Percentiles rank a stretch among this genome's conserved stretches.
Evolutionary conservation across 1,139 yeast genomes (phyloP).

Genomic region (Pichia cactophila): DNA sequence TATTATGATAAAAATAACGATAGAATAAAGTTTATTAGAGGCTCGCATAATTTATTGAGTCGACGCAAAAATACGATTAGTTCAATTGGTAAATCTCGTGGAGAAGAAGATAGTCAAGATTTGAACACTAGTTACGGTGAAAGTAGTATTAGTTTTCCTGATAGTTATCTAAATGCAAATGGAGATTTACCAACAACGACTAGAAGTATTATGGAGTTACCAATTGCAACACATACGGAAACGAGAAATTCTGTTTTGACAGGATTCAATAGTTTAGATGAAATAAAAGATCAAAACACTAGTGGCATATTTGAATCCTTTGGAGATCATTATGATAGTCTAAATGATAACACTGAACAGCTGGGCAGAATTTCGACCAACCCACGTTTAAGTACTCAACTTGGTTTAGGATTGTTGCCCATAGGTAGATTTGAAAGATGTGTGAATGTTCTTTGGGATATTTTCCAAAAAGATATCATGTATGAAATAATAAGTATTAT

Average conservation of each 20-base stretch:
- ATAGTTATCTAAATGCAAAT: not conserved
- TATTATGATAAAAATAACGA: conserved; percentile 21
- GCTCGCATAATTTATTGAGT: conserved; percentile 10
- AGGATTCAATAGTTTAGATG: conserved; percentile 1
- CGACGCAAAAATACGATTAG: conserved; percentile 12
- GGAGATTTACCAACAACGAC: conserved; percentile 3
- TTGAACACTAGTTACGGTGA: not conserved
- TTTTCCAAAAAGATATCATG: conserved; percentile 44
- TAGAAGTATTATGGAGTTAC: conserved; percentile 11
- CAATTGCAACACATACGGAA: conserved; percentile 10
- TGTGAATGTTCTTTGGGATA: conserved; percentile 44
- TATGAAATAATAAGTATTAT: conserved; percentile 55
- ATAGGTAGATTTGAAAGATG: conserved; percentile 25
- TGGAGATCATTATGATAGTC: not conserved
- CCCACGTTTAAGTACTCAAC: not conserved
- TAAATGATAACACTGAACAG: not conserved
- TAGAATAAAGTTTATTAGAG: conserved; percentile 17
- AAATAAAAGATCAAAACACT: not conserved
- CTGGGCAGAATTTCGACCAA: not conserved
- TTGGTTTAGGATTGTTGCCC: conserved; percentile 10
- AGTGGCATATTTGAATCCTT: not conserved
- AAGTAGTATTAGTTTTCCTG: not conserved
- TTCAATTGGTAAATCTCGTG: not conserved
- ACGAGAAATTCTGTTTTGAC: conserved; percentile 1
- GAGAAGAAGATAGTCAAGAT: not conserved